Evolutionary conservation across 1,284 basidiomycete species (phyloP).

Genomic region (Amylostereum areolatum): DNA sequence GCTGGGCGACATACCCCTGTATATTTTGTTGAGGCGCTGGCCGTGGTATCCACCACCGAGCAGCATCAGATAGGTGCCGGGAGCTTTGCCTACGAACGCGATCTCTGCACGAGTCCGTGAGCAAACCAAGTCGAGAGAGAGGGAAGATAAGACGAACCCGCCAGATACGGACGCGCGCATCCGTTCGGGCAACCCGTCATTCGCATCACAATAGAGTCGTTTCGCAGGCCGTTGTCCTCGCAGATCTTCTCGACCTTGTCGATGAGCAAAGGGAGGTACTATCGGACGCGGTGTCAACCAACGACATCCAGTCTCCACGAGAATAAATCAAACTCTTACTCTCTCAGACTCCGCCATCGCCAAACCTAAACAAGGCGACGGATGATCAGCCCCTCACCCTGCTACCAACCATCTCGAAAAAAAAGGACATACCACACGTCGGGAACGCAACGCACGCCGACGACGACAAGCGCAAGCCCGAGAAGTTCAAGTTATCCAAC

Average conservation of each 20-base stretch:
- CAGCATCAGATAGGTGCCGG: constrained; percentile 91
- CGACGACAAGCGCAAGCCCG: constrained; percentile 78
- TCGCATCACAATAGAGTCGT: constrained; percentile 95
- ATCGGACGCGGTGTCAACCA: constrained; percentile 9
- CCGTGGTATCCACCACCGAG: constrained; percentile 95
- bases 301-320: neutral
- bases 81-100: constrained; percentile 96
- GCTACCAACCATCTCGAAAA: neutral
- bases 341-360: constrained; percentile 95
- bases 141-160: constrained; percentile 40
- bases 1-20: constrained; percentile 47
- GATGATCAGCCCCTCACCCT: constrained; percentile 5
- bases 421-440: constrained; percentile 65
- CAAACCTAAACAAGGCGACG: constrained; percentile 43
- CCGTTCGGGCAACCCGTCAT: constrained; percentile 98
- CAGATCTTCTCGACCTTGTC: constrained; percentile 96
- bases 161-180: constrained; percentile 92
- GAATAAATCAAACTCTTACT: constrained; percentile 30
- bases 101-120: constrained; percentile 52
- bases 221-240: constrained; percentile 87
- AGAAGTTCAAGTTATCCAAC: constrained; percentile 83
- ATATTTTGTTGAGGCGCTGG: constrained; percentile 91
- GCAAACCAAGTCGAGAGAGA: neutral
- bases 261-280: constrained; percentile 92
- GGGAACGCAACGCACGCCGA: constrained; percentile 98